These are phyloP conservation scores for Malassezia nana DNA, from an alignment of 1,284 basidiomycete species.

Conservation along the genomic window DNA sequence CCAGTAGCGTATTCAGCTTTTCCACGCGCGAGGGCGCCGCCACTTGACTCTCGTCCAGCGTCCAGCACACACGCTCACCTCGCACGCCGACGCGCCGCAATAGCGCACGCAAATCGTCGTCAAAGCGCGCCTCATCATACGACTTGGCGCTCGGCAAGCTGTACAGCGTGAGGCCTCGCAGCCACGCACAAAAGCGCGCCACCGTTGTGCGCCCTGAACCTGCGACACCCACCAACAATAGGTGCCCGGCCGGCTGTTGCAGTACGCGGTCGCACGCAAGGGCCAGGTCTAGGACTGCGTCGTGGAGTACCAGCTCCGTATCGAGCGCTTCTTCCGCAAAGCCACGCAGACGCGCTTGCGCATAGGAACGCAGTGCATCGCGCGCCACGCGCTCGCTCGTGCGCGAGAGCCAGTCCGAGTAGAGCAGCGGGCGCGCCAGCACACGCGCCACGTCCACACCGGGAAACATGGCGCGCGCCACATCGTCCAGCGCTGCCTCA, in stretches of 20 bases:
- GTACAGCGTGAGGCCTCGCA: slow-evolving; percentile 97
- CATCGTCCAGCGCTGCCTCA: slow-evolving; percentile 77
- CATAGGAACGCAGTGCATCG: slow-evolving; percentile 85
- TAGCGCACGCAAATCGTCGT: slow-evolving; percentile 88
- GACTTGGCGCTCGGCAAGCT: slow-evolving; percentile 98
- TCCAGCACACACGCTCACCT: slow-evolving; percentile 98
- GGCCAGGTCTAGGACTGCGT: slow-evolving; percentile 94
- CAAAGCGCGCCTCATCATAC: slow-evolving; percentile 95
- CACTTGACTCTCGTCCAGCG: slow-evolving; percentile 98
- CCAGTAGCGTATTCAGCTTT: slow-evolving; percentile 95
- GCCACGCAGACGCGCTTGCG: slow-evolving; percentile 81
- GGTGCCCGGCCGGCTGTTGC: slow-evolving; percentile 90
- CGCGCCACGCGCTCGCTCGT: slow-evolving; percentile 90
- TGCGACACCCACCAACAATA: slow-evolving; percentile 91
- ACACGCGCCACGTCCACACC: slow-evolving; percentile 68
- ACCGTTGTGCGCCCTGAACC: slow-evolving; percentile 98
- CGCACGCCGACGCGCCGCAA: slow-evolving; percentile 91
- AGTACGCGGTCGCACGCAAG: slow-evolving; percentile 97
- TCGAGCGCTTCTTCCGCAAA: slow-evolving; percentile 63
- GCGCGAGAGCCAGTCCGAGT: slow-evolving; percentile 99
- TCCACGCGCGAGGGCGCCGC: slow-evolving; percentile 97
- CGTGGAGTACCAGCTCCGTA: slow-evolving; percentile 94
- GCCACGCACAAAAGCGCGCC: slow-evolving; percentile 98
- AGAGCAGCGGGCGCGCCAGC: slow-evolving; percentile 78
- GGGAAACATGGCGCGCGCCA: slow-evolving; percentile 80